Evolutionary conservation across 1,139 yeast genomes (phyloP), one percentile per base, ranked within the genome.

Genomic region (Pneumocystis oryctolagi): DNA sequence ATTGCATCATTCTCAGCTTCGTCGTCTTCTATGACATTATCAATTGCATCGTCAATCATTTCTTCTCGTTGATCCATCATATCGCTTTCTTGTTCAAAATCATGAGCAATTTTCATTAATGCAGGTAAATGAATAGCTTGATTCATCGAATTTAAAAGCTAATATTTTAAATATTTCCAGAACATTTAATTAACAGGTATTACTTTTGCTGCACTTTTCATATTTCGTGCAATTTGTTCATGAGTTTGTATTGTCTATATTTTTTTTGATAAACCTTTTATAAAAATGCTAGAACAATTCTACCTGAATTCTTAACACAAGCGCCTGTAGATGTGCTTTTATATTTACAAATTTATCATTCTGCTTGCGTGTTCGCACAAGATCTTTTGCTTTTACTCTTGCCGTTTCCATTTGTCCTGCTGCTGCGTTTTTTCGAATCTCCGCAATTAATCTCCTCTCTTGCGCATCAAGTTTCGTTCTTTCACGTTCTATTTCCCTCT

Each of bases 51-150:
- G 73, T 92, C 98, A 88, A 92, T 94, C 82, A 92, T 89, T 72
- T 94, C 99, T 73, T 92, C 97, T 70, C 96, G 85, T 75, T 92
- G 98, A 73, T 92, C 97, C 97, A 92, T 92, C 72, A 94, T 77
- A 72, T 92, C 98, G 74, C 87, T 89, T 72, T 92, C 96, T 71
- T 83, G 84, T 70, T 94, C 96, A 74, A 92, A 92, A 71, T 94
- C 97, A 84, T 89, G 92, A 1, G 97, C 90, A 55, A 94, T 92
- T 67, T 86, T 80, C 64, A 89, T 86, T 67, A 92, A 77, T 68
- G 89, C 95, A 0, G 96, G 97, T 68, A 92, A 75, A 71, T 92
- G 92, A 94, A 90, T 87, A 65, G 84, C 83, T 70, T 84, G 78
- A 74, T 92, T 92, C 95, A 92, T 87, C 6, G 95, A 85, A 59